Evolutionary conservation across 345 rosid species (phyloP), one percentile per base, ranked within the genome.

Genomic region (Eucalyptus urophylla): DNA sequence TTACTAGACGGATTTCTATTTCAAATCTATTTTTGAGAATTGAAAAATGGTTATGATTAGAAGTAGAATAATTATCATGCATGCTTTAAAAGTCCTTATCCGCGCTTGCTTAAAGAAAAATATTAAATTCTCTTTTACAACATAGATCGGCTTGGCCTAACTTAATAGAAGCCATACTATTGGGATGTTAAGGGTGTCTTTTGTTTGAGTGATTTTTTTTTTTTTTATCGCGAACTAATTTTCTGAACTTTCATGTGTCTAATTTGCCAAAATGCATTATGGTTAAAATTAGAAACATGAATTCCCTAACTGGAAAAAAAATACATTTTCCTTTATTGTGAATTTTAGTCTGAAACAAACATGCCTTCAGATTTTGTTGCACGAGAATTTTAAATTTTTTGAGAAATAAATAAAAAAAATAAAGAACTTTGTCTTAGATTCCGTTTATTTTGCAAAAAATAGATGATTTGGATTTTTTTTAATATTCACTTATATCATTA

Each of bases 1-100:
- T 53, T 0, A 8, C 0, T 8, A 53, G 8, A 19, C 0, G 0
- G 24, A 8, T 53, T 53, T 19, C 0, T 21, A 53, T 21, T 21
- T 4, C 5, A 53, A 53, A 53, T 53, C 0, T 21, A 53, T 53
- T 53, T 53, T 0, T 21, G 1, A 8, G 5, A 53, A 53, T 8
- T 1, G 11, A 53, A 53, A 53, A 53, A 53, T 53, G 21, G 11
- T 53, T 53, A 53, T 19, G 58, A 19, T 53, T 53, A 19, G 1
- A 53, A 53, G 19, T 7, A 53, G 5, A 53, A 53, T 53, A 8
- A 19, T 19, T 19, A 21, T 8, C 2, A 53, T 1, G 58, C 25
- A 3, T 53, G 2, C 24, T 53, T 53, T 53, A 53, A 53, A 0
- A 56, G 12, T 56, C 12, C 27, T 22, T 22, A 22, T 8, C 11